phyloP scores from a whole-genome alignment of 2,329 filamentous ascomycete species.

The Stemphylium lycopersici region DNA sequence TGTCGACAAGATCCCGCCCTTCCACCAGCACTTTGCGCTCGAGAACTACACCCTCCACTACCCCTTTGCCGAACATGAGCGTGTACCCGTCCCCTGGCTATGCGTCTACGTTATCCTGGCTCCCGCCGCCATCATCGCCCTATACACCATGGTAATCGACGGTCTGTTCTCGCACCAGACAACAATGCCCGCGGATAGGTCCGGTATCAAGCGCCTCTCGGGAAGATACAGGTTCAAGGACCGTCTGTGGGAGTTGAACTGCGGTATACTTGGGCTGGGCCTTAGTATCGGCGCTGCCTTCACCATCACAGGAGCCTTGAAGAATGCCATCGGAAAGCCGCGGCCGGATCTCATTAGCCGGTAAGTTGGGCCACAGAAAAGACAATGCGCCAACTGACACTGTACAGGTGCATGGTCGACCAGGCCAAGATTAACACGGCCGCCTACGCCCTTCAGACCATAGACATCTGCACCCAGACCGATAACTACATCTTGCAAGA shows the following conservation, averaged over 20 bases:
- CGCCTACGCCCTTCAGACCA: slow-evolving; percentile 25
- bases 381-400: neutral
- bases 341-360: slow-evolving; percentile 65
- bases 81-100: slow-evolving; percentile 58
- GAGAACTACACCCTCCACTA: slow-evolving; percentile 64
- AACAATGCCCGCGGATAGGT: slow-evolving; percentile 32
- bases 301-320: slow-evolving; percentile 62
- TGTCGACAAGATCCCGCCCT: slow-evolving; percentile 61
- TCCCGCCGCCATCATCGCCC: slow-evolving; percentile 58
- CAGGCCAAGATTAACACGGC: slow-evolving; percentile 9
- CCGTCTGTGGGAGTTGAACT: slow-evolving; percentile 67
- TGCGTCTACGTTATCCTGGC: slow-evolving; percentile 57
- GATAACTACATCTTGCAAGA: slow-evolving; percentile 61
- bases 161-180: slow-evolving; percentile 62
- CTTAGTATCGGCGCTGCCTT: slow-evolving; percentile 62
- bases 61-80: slow-evolving; percentile 62
- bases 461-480: slow-evolving; percentile 58
- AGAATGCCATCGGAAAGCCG: slow-evolving; percentile 65
- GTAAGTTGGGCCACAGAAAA: slow-evolving; percentile 37
- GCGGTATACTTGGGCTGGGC: slow-evolving; percentile 63
- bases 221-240: slow-evolving; percentile 61
- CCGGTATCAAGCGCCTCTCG: slow-evolving; percentile 45
- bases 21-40: slow-evolving; percentile 64
- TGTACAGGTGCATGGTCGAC: slow-evolving; percentile 29
- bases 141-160: slow-evolving; percentile 65